phyloP scores from a whole-genome alignment of 2,329 filamentous ascomycete species.

The Fusarium sterilihyphosum region DNA sequence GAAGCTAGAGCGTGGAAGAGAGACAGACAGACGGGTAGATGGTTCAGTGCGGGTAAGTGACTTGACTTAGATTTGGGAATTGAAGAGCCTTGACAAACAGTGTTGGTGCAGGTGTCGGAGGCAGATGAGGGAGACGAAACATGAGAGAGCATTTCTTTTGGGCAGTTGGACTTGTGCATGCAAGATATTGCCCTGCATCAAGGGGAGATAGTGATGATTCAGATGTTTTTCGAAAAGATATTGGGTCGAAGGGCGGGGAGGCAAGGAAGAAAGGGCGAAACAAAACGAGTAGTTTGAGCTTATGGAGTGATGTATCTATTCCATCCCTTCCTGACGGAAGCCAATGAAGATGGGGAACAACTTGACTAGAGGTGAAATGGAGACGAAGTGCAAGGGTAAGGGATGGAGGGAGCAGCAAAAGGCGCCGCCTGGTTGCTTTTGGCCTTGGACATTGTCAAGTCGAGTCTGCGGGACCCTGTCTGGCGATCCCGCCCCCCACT shows the following conservation, averaged over 20 bases:
- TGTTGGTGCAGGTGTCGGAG: conserved; percentile 38
- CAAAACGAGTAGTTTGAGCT: conserved; percentile 26
- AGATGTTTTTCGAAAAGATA: conserved; percentile 33
- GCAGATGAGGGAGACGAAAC: conserved; percentile 41
- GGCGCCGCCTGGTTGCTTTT: conserved; percentile 41
- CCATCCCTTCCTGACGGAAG: conserved; percentile 37
- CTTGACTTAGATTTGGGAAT: conserved; percentile 42
- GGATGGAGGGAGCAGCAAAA: conserved; percentile 28
- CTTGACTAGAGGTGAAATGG: conserved; percentile 25
- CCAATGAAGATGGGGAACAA: conserved; percentile 16
- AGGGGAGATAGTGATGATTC: conserved; percentile 40
- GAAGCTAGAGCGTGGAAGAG: conserved; percentile 26
- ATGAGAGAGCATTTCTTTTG: conserved; percentile 49
- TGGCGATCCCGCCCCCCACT: conserved; percentile 41
- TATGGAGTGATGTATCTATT: conserved; percentile 38
- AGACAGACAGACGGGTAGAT: conserved; percentile 34
- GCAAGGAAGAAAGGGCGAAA: conserved; percentile 33
- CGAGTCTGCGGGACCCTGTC: conserved; percentile 40
- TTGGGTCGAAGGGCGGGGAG: conserved; percentile 34
- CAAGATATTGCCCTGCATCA: conserved; percentile 46
- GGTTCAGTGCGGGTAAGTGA: conserved; percentile 37
- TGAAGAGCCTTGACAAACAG: conserved; percentile 43
- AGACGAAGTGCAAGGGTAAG: conserved; percentile 23
- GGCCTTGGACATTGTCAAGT: conserved; percentile 39
- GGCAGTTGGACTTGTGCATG: conserved; percentile 45